A percentile compares a stretch with the other conserved stretches of the same genome.
phyloP scores from a whole-genome alignment of 2,329 filamentous ascomycete species.

The Trichoderma atroviride region DNA sequence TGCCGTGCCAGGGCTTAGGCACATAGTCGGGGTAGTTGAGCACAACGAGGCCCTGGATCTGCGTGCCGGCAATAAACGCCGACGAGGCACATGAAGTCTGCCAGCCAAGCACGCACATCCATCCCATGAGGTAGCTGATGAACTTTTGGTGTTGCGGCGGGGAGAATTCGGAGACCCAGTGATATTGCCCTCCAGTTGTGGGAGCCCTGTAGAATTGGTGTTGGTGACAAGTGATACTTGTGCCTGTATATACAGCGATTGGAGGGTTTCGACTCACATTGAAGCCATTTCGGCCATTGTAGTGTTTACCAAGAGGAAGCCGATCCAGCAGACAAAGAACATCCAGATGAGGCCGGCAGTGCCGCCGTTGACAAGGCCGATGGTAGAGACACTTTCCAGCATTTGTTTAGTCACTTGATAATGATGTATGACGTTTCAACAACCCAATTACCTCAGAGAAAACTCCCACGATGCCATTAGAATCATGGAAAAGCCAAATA shows the following conservation, averaged over 20 bases:
- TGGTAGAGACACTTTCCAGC: background rate
- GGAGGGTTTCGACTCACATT: background rate
- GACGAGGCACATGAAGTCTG: conserved; percentile 45
- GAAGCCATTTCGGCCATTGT: conserved; percentile 53
- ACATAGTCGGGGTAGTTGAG: conserved; percentile 33
- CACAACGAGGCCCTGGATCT: conserved; percentile 49
- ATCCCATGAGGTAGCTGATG: conserved; percentile 55
- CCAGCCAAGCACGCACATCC: conserved; percentile 52
- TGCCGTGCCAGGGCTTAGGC: conserved; percentile 15
- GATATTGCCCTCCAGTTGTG: conserved; percentile 60
- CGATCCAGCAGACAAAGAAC: conserved; percentile 45
- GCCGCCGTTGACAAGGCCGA: conserved; percentile 45
- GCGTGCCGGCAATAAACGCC: conserved; percentile 47
- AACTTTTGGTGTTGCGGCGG: conserved; percentile 52
- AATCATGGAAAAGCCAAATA: conserved; percentile 17
- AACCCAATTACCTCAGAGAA: background rate
- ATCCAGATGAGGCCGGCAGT: conserved; percentile 51
- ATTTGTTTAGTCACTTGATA: background rate
- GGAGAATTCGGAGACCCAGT: conserved; percentile 60
- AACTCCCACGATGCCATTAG: conserved; percentile 12
- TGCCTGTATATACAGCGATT: background rate
- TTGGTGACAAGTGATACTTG: background rate
- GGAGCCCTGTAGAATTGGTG: conserved; percentile 50
- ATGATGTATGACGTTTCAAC: rapidly evolving
- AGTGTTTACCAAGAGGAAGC: conserved; percentile 43